A percentile compares a stretch with the other conserved stretches of the same genome.
These are phyloP conservation scores for Saraca asoca DNA, from an alignment of 331 rosid species.

Conservation along the genomic window DNA sequence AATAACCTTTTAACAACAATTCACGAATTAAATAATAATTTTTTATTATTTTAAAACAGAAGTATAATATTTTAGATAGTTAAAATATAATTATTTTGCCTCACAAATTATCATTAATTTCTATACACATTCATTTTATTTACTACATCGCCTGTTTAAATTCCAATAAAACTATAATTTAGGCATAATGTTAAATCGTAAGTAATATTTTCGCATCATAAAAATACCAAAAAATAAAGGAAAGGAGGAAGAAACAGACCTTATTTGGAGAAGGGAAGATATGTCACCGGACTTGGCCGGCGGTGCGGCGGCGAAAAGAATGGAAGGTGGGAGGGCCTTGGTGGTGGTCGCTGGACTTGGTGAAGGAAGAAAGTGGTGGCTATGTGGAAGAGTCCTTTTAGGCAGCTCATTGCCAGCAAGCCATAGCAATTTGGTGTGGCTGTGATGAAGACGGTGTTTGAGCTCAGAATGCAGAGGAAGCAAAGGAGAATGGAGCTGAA, in stretches of 20 bases:
- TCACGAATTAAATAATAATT: too few relatives aligned
- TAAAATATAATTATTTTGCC: too few relatives aligned
- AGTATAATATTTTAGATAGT: too few relatives aligned
- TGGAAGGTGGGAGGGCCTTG: slow-evolving; percentile 43
- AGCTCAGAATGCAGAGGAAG: slow-evolving; percentile 35
- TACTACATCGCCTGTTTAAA: too few relatives aligned
- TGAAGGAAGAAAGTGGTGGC: slow-evolving; percentile 31
- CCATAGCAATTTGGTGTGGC: slow-evolving; percentile 31
- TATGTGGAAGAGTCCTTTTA: slow-evolving; percentile 11
- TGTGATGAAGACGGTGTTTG: slow-evolving; percentile 31
- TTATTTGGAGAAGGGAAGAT: slow-evolving; percentile 37
- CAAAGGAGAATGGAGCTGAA: slow-evolving; percentile 43
- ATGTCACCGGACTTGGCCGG: slow-evolving; percentile 44
- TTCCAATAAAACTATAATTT: too few relatives aligned
- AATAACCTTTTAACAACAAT: too few relatives aligned
- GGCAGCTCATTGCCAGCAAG: slow-evolving; percentile 2
- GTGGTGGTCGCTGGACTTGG: slow-evolving; percentile 14
- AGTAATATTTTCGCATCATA: too few relatives aligned
- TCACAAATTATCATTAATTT: too few relatives aligned
- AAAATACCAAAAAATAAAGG: background rate
- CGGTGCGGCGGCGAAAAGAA: slow-evolving; percentile 40
- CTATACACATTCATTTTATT: too few relatives aligned
- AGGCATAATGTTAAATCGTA: too few relatives aligned
- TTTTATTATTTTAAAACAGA: too few relatives aligned
- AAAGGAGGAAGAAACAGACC: slow-evolving; percentile 40